Evolutionary conservation across 176 grass and related monocot genomes (phyloP), one percentile per base, ranked within the genome.

Genomic region (Oryza meyeriana): DNA sequence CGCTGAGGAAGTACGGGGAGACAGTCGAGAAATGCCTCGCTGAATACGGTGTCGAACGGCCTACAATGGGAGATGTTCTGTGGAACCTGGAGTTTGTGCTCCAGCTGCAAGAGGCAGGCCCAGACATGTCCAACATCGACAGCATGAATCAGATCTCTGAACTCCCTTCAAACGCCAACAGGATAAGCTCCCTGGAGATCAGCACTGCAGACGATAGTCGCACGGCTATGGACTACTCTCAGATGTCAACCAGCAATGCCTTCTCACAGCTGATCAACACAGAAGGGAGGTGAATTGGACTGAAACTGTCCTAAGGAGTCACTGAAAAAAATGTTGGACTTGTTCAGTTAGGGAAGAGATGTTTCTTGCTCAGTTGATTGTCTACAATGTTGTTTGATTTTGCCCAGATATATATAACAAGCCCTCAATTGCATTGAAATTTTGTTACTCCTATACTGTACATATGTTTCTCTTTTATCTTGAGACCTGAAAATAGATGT

Each of bases 41-140:
- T 1, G 90, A 98, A 33, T 88, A 93, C 7, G 95, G 95, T 1
- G 89, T 91, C 8, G 92, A 98, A 30, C 72, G 95, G 50, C 95
- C 95, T 10, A 85, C 88, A 1, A 98, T 98, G 95, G 95, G 92
- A 22, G 95, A 98, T 65, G 95, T 98, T 12, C 62, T 98, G 62
- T 95, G 95, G 95, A 95, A 98, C 72, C 83, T 98, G 63, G 95
- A 98, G 76, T 98, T 89, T 85, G 90, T 89, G 75, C 84, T 93
- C 62, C 95, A 98, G 90, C 90, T 98, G 36, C 92, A 98, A 78
- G 92, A 98, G 67, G 92, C 90, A 28, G 86, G 84, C 77, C 88
- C 82, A 1, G 90, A 91, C 34, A 84, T 93, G 33, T 94, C 91
- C 31, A 89, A 94, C 71, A 89, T 91, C 12, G 86, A 89, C 32